Conservation (phyloP, 768 basidiomycete species). For the Rhodotorula diobovata region DNA sequence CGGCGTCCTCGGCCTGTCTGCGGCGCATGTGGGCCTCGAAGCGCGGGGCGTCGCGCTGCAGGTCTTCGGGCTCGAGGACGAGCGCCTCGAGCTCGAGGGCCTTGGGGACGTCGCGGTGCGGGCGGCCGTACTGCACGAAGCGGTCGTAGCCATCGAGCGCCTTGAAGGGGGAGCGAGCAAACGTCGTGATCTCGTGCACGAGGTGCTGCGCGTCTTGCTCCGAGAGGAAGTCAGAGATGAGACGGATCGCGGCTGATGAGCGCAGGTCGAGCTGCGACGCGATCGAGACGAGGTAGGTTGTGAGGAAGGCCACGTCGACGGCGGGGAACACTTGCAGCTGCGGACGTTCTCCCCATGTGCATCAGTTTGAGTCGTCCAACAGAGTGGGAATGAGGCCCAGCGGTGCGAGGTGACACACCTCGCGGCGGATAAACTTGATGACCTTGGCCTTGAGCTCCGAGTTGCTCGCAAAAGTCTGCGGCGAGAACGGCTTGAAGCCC, state of each 20-base stretch:
- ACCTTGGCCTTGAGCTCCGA: slow-evolving; percentile 38
- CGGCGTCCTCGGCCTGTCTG: slow-evolving; percentile 7
- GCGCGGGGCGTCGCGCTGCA: slow-evolving; percentile 8
- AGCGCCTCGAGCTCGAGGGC: slow-evolving; percentile 4
- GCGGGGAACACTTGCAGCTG: slow-evolving; percentile 41
- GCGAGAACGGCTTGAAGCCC: slow-evolving; percentile 35
- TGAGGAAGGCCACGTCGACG: slow-evolving; percentile 42
- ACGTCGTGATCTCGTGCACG: slow-evolving; percentile 37
- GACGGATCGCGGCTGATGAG: slow-evolving; percentile 36
- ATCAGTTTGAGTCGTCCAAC: background rate
- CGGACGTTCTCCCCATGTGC: background rate
- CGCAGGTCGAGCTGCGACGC: slow-evolving; percentile 44
- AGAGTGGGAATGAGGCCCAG: too few relatives aligned
- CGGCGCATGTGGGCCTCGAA: slow-evolving; percentile 22
- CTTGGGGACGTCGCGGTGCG: slow-evolving; percentile 8
- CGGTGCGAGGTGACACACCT: slow-evolving; percentile 13
- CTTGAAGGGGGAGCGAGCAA: slow-evolving; percentile 32
- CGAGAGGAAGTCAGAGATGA: slow-evolving; percentile 41
- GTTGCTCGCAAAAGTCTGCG: slow-evolving; percentile 20
- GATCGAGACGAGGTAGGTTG: slow-evolving; percentile 39
- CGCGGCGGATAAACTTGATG: slow-evolving; percentile 41
- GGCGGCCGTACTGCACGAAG: slow-evolving; percentile 36
- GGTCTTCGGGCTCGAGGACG: background rate
- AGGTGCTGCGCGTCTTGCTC: slow-evolving; percentile 40
- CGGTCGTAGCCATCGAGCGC: slow-evolving; percentile 33